Evolutionary conservation across 768 basidiomycete species (phyloP).

Genomic region (Hemileccinum rubropunctum): DNA sequence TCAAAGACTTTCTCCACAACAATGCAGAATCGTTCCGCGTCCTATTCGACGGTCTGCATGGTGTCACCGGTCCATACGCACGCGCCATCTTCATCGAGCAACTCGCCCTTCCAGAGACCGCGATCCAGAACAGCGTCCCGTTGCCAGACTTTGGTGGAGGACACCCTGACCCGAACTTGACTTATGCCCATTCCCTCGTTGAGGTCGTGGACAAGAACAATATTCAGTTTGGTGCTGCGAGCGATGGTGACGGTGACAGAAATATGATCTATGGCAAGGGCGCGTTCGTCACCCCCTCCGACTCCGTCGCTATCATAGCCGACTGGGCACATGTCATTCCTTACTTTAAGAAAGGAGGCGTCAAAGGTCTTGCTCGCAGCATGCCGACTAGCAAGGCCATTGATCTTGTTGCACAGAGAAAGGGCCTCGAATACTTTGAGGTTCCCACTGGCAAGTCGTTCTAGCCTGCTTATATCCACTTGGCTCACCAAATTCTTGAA

Average conservation of each 20-base stretch:
- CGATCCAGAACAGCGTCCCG: conserved; percentile 88
- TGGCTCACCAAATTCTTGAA: conserved; percentile 1
- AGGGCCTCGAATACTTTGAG: conserved; percentile 90
- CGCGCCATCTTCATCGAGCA: conserved; percentile 79
- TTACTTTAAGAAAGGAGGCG: conserved; percentile 83
- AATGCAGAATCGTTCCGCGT: conserved; percentile 73
- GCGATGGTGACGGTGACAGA: conserved; percentile 95
- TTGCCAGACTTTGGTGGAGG: conserved; percentile 96
- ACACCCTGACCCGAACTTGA: conserved; percentile 98
- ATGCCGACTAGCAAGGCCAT: conserved; percentile 99
- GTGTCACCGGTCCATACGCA: conserved; percentile 97
- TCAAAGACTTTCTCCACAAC: conserved; percentile 80
- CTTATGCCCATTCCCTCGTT: conserved; percentile 93
- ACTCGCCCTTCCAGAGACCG: conserved; percentile 75
- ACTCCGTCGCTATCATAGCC: conserved; percentile 98
- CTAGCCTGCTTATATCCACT: not conserved
- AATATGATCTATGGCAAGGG: conserved; percentile 99
- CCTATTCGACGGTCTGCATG: conserved; percentile 94
- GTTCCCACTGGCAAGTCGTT: conserved; percentile 81
- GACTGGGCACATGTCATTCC: conserved; percentile 93
- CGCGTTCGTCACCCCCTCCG: conserved; percentile 97
- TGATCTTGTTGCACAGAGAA: conserved; percentile 92
- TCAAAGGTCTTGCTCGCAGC: conserved; percentile 93
- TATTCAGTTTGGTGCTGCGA: conserved; percentile 93
- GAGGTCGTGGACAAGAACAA: conserved; percentile 83